A percentile compares a stretch with the other conserved stretches of the same genome.
These are phyloP conservation scores for Rhexocercosporidium sp. DNA, from an alignment of 2,329 filamentous ascomycete genomes.

Conservation along the genomic window DNA sequence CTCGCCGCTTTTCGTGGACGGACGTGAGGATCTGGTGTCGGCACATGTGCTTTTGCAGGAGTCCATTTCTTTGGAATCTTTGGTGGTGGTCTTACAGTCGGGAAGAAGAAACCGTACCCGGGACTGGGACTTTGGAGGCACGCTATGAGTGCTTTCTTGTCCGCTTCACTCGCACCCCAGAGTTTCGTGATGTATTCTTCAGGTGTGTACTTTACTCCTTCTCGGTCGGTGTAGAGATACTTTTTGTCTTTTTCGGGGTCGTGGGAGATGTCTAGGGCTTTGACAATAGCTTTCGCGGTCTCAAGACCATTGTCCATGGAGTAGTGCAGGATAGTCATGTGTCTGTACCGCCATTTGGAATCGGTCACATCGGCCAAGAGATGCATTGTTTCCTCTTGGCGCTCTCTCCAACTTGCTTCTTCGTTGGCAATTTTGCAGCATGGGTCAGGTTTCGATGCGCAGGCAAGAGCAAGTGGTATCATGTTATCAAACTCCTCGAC, in stretches of 20 bases:
- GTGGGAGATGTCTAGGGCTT: conserved; percentile 10
- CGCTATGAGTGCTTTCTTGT: conserved; percentile 15
- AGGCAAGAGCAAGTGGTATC: conserved; percentile 16
- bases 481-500: conserved; percentile 11
- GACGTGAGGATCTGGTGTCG: not conserved
- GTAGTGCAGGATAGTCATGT: conserved; percentile 15
- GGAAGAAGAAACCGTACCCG: not conserved
- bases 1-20: not conserved
- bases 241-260: conserved; percentile 13
- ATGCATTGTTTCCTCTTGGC: conserved; percentile 13
- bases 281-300: conserved; percentile 12
- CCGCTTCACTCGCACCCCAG: not conserved
- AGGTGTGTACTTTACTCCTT: conserved; percentile 13
- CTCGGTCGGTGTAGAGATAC: conserved; percentile 17
- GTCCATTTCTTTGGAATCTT: not conserved
- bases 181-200: conserved; percentile 15
- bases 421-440: conserved; percentile 17
- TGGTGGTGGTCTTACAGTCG: not conserved
- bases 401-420: conserved; percentile 5
- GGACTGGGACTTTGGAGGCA: not conserved
- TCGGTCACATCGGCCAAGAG: conserved; percentile 7
- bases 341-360: conserved; percentile 7
- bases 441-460: conserved; percentile 2
- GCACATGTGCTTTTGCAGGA: not conserved
- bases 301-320: conserved; percentile 12